Evolutionary conservation across 495 filamentous ascomycete species (phyloP), one percentile per base, ranked within the genome.

Genomic region (Penicillium lividum): DNA sequence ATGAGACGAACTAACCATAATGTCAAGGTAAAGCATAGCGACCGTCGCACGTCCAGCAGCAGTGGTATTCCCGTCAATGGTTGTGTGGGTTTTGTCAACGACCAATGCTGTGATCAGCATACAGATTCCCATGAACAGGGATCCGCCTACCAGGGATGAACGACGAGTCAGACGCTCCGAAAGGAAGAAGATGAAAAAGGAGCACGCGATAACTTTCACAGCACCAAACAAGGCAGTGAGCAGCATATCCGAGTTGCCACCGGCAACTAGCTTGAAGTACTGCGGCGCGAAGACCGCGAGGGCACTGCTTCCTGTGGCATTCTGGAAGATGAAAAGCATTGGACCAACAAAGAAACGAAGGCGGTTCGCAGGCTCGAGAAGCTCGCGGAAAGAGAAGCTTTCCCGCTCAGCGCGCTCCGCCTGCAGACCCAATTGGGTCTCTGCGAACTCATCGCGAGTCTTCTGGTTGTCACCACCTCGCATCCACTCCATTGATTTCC

Each of bases 401-500:
- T 73, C 70, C 1, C 69, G 72, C 34, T 70, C 70, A 30, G 68
- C 65, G 10, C 61, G 62, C 54, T 81, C 77, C 46, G 73, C 73
- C 28, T 78, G 68, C 36, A 82, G 70, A 30, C 71, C 74, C 16
- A 68, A 60, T 51, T 75, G 65, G 18, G 80, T 81, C 30, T 78
- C 72, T 25, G 70, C 64, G 49, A 82, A 79, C 62, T 82, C 80
- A 42, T 73, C 73, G 43, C 66, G 68, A 13, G 79, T 72, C 53
- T 69, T 53, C 54, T 56, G 42, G 59, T 59, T 48, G 60, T 63
- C 67, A 43, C 72, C 66, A 30, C 70, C 77, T n/a, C 80, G 77
- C 51, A 82, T 76, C 80, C 79, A 82, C 34, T 61, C 60, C 5
- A 84, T 72, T 34, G 77, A 78, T 46, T 63, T 58, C 74, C 75